Evolutionary conservation across 169 alveolate genomes (phyloP), one percentile per base, ranked within the genome.

Genomic region (Besnoitia besnoiti): DNA sequence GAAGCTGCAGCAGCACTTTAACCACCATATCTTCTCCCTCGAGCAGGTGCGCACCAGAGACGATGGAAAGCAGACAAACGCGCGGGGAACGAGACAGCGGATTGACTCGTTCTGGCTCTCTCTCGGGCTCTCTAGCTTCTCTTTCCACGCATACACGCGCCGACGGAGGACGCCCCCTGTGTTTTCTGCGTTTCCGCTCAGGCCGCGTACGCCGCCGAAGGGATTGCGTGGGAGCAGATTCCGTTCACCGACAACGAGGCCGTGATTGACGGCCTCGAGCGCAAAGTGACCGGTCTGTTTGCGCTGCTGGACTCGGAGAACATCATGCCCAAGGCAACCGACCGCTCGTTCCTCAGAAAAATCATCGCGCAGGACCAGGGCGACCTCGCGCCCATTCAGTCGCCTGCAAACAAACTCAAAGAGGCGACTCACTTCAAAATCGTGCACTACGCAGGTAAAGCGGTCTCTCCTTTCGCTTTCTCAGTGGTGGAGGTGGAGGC

Each of bases 231-330:
- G 95, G 95, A 95, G 35, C 96, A 97, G 89, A 97, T 98, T 37
- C 93, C 95, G 50, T 96, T 95, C 94, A 92, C 85, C 30, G 98
- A 97, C 94, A 98, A 98, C 90, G 85, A 97, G 42, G 90, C 77
- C 50, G 96, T 97, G 44, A 98, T 97, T 35, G 98, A 96, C 84
- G 96, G 97, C 79, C 96, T 98, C 16, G 98, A 98, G 62, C 94
- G 95, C 55, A 91, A 92, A 33, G 33, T 94, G 67, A 88, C 85
- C 30, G 94, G 96, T 0, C 92, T 97, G 27, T 95, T 97, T 76
- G 94, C 96, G 47, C 89, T 96, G 62, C 93, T 97, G 40, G 98
- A 96, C 90, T 94, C 95, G 27, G 95, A 96, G 89, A 87, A 96
- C 49, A 93, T 94, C 90, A 90, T 94, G 90, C 97, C 96, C 10